Conservation (phyloP, 129 eudicot genomes). For the Pittosporum tobira region DNA sequence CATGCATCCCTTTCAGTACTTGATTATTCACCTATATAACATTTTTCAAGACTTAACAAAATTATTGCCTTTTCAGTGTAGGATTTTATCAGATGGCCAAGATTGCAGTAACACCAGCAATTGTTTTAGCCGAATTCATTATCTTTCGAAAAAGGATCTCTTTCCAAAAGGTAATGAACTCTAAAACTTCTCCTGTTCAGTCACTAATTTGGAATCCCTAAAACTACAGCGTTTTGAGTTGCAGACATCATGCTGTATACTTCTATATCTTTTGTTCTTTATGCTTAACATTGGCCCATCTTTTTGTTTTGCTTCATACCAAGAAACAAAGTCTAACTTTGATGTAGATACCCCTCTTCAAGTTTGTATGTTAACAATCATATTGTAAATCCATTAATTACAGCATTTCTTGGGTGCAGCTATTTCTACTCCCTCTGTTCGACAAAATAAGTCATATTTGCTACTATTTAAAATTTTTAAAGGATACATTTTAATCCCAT, state of each 20-base stretch:
- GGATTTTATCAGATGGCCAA: constrained; percentile 99
- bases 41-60: background rate
- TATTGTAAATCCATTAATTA: background rate
- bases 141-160: constrained; percentile 70
- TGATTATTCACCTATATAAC: background rate
- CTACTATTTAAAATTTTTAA: too few relatives aligned
- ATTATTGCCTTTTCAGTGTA: constrained; percentile 44
- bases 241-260: background rate
- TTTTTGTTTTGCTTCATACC: background rate
- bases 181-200: background rate
- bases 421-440: too few relatives aligned
- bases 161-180: constrained; percentile 70
- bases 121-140: constrained; percentile 87
- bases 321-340: background rate
- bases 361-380: background rate
- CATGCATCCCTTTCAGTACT: background rate
- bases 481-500: too few relatives aligned
- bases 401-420: background rate
- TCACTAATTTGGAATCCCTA: background rate
- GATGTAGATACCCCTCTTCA: background rate
- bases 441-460: too few relatives aligned
- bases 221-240: background rate
- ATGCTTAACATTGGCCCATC: background rate
- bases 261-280: background rate
- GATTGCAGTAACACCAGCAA: constrained; percentile 94